Conservation (phyloP, 192 early-diverging fungal species). For the Podila epicladia region DNA sequence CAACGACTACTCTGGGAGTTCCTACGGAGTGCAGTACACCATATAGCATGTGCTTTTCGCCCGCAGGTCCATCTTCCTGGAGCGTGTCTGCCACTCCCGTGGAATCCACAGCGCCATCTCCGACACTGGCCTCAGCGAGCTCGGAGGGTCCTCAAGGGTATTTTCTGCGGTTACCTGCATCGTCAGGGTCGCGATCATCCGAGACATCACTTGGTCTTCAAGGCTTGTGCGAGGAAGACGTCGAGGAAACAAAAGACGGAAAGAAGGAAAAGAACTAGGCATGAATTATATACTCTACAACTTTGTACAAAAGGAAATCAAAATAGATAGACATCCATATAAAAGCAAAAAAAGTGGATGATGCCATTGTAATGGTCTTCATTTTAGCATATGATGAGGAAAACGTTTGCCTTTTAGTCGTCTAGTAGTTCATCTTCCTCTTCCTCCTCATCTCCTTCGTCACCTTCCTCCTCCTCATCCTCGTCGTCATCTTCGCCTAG, state of each 20-base stretch:
- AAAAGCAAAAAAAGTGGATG: no score
- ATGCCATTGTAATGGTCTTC: no score
- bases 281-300: neutral
- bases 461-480: conserved; percentile 14
- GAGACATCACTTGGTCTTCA: conserved; percentile 10
- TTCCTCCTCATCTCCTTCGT: neutral
- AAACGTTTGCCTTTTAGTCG: neutral
- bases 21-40: neutral
- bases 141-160: neutral
- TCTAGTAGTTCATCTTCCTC: conserved; percentile 14
- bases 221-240: neutral
- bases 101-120: neutral
- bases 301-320: no score
- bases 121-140: neutral
- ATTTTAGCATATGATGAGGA: no score
- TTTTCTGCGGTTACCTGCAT: neutral
- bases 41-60: neutral
- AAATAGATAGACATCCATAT: no score
- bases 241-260: neutral
- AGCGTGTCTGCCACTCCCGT: neutral
- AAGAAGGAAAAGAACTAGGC: neutral
- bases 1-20: neutral
- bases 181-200: conserved; percentile 11
- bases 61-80: neutral
- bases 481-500: conserved; percentile 16